A percentile compares a stretch with the other conserved stretches of the same genome.
phyloP scores from a whole-genome alignment of 805 yeast genomes.

The Candida xiaguanensis region DNA sequence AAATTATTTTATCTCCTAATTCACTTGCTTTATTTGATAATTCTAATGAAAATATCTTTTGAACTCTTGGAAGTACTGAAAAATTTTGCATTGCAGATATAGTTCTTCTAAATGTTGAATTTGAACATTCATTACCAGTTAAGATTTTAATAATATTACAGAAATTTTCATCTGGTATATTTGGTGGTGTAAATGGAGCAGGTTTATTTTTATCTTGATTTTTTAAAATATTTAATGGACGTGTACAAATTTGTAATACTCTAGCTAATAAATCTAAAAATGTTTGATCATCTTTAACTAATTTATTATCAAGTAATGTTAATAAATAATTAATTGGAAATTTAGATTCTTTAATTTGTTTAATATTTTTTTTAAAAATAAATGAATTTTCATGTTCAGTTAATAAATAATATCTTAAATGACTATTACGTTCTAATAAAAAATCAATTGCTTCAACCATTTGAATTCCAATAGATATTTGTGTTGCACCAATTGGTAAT shows the following conservation, averaged over 20 bases:
- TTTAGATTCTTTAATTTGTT: constrained; percentile 33
- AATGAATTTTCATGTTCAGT: constrained; percentile 64
- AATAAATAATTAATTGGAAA: constrained; percentile 75
- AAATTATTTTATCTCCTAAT: constrained; percentile 52
- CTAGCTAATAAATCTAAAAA: constrained; percentile 75
- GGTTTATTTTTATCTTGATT: constrained; percentile 26
- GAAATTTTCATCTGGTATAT: constrained; percentile 59
- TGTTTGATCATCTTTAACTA: constrained; percentile 69
- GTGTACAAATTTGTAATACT: constrained; percentile 71
- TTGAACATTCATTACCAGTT: constrained; percentile 79
- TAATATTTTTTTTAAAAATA: constrained; percentile 31
- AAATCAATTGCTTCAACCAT: constrained; percentile 70
- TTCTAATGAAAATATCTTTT: constrained; percentile 61
- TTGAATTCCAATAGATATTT: constrained; percentile 71
- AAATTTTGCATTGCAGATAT: constrained; percentile 77
- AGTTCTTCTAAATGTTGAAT: constrained; percentile 79
- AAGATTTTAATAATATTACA: constrained; percentile 62
- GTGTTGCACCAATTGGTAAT: constrained; percentile 61
- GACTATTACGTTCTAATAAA: constrained; percentile 62
- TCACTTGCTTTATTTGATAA: constrained; percentile 60
- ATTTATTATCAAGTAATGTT: constrained; percentile 54
- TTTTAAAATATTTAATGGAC: constrained; percentile 59
- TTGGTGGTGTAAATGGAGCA: constrained; percentile 45
- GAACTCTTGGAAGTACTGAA: constrained; percentile 57
- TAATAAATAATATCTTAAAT: constrained; percentile 69